phyloP scores from a whole-genome alignment of 352 stramenopile species.

The Phytopythium boreale region DNA sequence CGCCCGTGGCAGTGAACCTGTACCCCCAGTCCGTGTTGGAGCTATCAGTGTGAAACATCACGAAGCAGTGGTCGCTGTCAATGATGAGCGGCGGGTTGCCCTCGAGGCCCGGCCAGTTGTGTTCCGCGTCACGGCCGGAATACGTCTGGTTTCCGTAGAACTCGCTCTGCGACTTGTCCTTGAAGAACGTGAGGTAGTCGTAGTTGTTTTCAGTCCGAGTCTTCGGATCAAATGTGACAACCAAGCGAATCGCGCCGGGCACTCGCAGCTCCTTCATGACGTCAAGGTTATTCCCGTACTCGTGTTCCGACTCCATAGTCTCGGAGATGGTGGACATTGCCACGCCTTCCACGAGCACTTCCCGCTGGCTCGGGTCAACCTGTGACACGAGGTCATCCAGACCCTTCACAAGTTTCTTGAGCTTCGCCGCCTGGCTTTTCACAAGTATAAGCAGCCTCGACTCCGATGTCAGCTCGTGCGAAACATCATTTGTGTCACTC shows the following conservation, averaged over 20 bases:
- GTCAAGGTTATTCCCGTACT: slow-evolving; percentile 83
- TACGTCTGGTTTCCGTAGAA: slow-evolving; percentile 75
- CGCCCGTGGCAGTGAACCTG: slow-evolving; percentile 65
- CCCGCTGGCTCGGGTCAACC: slow-evolving; percentile 26
- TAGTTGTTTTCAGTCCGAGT: slow-evolving; percentile 85
- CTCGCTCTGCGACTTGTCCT: slow-evolving; percentile 47
- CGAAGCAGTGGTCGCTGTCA: slow-evolving; percentile 71
- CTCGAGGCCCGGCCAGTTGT: slow-evolving; percentile 80
- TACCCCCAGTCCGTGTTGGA: slow-evolving; percentile 86
- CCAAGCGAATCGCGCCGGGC: slow-evolving; percentile 63
- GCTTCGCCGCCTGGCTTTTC: slow-evolving; percentile 20
- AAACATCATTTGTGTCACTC: not conserved
- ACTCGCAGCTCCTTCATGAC: slow-evolving; percentile 67
- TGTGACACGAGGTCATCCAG: slow-evolving; percentile 27
- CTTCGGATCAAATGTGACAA: slow-evolving; percentile 78
- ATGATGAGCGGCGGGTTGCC: slow-evolving; percentile 68
- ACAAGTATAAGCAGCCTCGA: slow-evolving; percentile 13
- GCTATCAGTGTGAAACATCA: slow-evolving; percentile 82
- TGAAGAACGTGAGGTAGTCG: slow-evolving; percentile 89
- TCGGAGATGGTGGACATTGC: slow-evolving; percentile 42
- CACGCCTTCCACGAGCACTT: slow-evolving; percentile 38
- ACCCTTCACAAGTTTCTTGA: slow-evolving; percentile 31
- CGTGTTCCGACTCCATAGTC: slow-evolving; percentile 75
- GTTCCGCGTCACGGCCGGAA: slow-evolving; percentile 63
- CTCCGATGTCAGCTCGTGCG: not conserved